phyloP scores from a whole-genome alignment of 192 early-diverging fungal species.

The Backusella psychrophila region DNA sequence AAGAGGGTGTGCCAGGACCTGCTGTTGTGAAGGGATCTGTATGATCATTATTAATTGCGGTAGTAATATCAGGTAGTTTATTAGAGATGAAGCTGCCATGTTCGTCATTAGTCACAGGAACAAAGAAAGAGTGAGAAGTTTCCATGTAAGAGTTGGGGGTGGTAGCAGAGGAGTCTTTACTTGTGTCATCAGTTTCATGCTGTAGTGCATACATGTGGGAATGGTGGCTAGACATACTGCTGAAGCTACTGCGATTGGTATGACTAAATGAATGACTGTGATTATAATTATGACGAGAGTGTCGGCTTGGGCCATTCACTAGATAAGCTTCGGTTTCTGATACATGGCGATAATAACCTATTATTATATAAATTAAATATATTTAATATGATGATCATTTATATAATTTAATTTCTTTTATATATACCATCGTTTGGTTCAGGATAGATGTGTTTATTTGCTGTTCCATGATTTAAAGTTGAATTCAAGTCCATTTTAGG shows the following conservation, averaged over 20 bases:
- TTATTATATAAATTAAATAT: neutral
- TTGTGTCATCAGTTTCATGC: conserved; percentile 8
- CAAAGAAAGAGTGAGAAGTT: neutral
- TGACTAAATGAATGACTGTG: neutral
- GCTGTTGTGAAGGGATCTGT: neutral
- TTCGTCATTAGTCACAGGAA: conserved; percentile 3
- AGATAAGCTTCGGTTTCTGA: neutral
- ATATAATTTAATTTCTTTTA: neutral
- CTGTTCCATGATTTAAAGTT: neutral
- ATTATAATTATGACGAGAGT: neutral
- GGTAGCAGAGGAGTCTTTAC: neutral
- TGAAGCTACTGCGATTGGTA: conserved; percentile 11
- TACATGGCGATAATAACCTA: conserved; percentile 1
- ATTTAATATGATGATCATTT: conserved; percentile 1
- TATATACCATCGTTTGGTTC: neutral
- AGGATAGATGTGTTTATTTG: neutral
- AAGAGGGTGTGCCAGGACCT: conserved; percentile 5
- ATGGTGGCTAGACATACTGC: conserved; percentile 9
- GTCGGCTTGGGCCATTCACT: neutral
- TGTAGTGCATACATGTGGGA: conserved; percentile 1
- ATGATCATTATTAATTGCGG: neutral
- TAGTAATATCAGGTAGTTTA: conserved; percentile 5
- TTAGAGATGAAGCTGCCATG: conserved; percentile 4
- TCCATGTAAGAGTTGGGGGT: neutral
- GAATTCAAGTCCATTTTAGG: neutral